Evolutionary conservation across 495 filamentous ascomycete genomes (phyloP), one percentile per base, ranked within the genome.

Genomic region (Darksidea phi): DNA sequence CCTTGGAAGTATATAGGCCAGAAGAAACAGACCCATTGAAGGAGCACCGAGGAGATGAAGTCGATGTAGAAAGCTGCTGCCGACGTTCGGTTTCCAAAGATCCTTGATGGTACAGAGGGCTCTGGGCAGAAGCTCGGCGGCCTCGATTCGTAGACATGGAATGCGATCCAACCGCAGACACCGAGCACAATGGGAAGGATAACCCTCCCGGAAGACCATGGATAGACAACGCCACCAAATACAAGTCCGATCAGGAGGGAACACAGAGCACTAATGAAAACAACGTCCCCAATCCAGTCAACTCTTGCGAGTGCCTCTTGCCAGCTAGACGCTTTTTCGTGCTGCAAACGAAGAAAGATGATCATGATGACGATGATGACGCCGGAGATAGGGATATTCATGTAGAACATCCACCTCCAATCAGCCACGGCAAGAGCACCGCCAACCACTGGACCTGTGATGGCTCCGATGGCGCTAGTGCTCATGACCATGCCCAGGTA

Each of bases 401-500:
- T 28, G 34, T 56, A 60, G 18, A 66, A 66, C 1, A 50, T 48
- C 57, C 63, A 61, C 15, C 57, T 20, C 63, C 57, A 61, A 28
- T 45, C 32, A 2, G 37, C 38, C 13, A 8, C 42, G 13, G 38
- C 62, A 36, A 59, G 46, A 2, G 54, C 41, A 0, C 62, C 62
- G 13, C 62, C 62, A 15, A 58, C 49, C n/a, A 65, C 26, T 23
- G 62, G 62, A 0, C 55, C 62, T 1, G 26, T 23, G 45, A 59
- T 36, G 26, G 62, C 48, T 5, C 53, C 52, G 34, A 63, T 17
- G 10, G 51, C 54, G 36, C n/a, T 32, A 0, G 17, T 32, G 36
- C 12, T 23, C 21, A 42, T 26, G 6, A 56, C 46, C 1, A 57
- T 48, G 10, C 60, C 60, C 11, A 57, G 28, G 46, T 75, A 79